Percentiles rank a stretch among this genome's conserved stretches.
phyloP scores from a whole-genome alignment of 208 protist genomes.

The Blechomonas ayalai region DNA sequence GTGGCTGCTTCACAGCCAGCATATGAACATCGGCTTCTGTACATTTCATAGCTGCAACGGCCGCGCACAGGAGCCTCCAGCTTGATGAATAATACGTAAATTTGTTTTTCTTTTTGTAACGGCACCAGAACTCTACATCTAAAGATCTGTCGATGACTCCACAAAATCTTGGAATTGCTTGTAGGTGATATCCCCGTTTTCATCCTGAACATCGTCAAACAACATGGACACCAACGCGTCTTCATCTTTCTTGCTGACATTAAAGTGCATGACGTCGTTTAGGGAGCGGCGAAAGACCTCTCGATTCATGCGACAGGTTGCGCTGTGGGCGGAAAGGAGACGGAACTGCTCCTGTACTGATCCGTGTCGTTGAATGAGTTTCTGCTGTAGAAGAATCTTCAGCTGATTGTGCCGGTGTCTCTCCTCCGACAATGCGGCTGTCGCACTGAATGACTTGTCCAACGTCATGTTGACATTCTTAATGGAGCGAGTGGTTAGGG shows the following conservation, averaged over 20 bases:
- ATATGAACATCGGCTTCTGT: no score
- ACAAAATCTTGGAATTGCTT: slow-evolving; percentile 86
- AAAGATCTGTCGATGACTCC: slow-evolving; percentile 21
- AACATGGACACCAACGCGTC: slow-evolving; percentile 75
- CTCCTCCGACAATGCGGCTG: slow-evolving; percentile 23
- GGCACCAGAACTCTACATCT: background rate
- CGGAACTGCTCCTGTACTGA: slow-evolving; percentile 78
- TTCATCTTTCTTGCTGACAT: slow-evolving; percentile 62
- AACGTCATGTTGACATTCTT: slow-evolving; percentile 62
- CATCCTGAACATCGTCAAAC: slow-evolving; percentile 78
- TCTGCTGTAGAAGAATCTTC: slow-evolving; percentile 55
- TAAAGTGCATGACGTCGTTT: slow-evolving; percentile 79
- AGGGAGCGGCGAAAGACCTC: slow-evolving; percentile 64
- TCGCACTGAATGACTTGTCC: slow-evolving; percentile 32
- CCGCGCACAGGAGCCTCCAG: no score
- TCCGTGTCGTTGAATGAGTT: slow-evolving; percentile 74
- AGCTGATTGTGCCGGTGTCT: slow-evolving; percentile 40
- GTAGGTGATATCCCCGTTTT: slow-evolving; percentile 77
- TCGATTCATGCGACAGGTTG: slow-evolving; percentile 62
- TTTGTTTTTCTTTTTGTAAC: background rate
- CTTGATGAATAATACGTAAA: no score
- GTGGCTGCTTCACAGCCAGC: no score
- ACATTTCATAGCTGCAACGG: no score
- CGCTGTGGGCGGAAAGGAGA: slow-evolving; percentile 56
- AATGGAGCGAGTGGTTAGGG: slow-evolving; percentile 43